Evolutionary conservation across 75 land plant genomes (phyloP), one percentile per base, ranked within the genome.

Genomic region (Picea glauca): DNA sequence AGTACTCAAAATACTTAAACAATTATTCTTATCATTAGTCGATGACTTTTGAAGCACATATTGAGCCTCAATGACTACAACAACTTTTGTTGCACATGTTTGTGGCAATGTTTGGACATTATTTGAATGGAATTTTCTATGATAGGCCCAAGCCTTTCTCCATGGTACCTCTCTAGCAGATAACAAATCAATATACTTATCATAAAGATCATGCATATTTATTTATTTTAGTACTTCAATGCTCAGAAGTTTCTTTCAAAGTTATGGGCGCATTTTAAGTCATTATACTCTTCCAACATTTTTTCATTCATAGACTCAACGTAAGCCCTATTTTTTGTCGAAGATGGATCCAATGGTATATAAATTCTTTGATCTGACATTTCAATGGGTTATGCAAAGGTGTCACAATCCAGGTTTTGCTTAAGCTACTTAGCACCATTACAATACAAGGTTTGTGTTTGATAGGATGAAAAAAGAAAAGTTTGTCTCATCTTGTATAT

Each of bases 171-270:
- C 89, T 75, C 90, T 84, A 40, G 33, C 8, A 77, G 84, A 90
- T 40, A n/a, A 94, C 64, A 20, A 84, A 82, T 89, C 91, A 38
- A 94, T 83, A 58, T 88, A 92, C 68, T 82, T 92, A 77, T 94
- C 98, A 77, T 89, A 92, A 76, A 89, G 80, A 0, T 76, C 84
- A 58, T 77, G 80, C 80, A 89, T 86, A 40, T 85, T 92, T 0
- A 87, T 78, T 61, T 74, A 81, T 77, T 90, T 92, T 74, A 94
- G 60, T 67, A 94, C 90, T 40, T 91, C 93, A 5, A 92, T 92
- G 58, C 92, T 94, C 32, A 62, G 68, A 75, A 88, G 73, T 30
- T 64, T 46, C 6, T 4, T 46, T 46, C 5, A 6, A 46, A 46
- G 50, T 46, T 46, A 6, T 0, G 0, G 50, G 50, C 5, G 50